Evolutionary conservation across 2,329 filamentous ascomycete species (phyloP).

Genomic region (Pseudopyricularia javanii): DNA sequence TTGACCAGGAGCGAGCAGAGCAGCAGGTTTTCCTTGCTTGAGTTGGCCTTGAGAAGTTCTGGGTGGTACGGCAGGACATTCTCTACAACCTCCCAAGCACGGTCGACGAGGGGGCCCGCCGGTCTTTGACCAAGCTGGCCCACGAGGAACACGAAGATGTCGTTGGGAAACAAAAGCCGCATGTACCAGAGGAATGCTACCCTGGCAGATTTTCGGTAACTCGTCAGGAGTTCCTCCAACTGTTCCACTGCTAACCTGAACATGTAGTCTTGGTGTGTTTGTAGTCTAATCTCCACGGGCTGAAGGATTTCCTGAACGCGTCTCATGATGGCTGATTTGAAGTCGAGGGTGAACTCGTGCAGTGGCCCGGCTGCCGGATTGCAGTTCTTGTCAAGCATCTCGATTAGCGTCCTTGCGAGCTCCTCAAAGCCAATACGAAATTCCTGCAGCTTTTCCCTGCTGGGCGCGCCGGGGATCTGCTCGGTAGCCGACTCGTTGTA

Average conservation of each 20-base stretch:
- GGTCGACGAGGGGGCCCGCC: constrained; percentile 36
- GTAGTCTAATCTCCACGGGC: constrained; percentile 33
- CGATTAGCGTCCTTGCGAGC: constrained; percentile 28
- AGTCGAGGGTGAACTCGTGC: constrained; percentile 35
- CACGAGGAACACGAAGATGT: constrained; percentile 41
- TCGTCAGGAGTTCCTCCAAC: constrained; percentile 31
- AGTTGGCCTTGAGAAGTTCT: constrained; percentile 35
- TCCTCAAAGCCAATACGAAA: constrained; percentile 28
- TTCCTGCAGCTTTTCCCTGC: constrained; percentile 21
- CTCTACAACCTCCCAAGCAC: constrained; percentile 37
- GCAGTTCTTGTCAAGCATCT: constrained; percentile 35
- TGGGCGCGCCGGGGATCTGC: constrained; percentile 13
- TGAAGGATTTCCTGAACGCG: constrained; percentile 35
- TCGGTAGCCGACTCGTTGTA: constrained; percentile 24
- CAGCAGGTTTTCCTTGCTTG: constrained; percentile 27
- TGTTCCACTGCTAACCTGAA: constrained; percentile 40
- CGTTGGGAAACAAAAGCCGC: constrained; percentile 40
- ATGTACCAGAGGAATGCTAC: constrained; percentile 43
- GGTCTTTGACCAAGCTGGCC: constrained; percentile 38
- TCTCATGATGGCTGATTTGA: constrained; percentile 33
- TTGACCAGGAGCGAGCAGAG: constrained; percentile 35
- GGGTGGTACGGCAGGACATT: constrained; percentile 33
- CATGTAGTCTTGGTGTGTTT: constrained; percentile 36
- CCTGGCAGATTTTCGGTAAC: constrained; percentile 28
- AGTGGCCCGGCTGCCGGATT: constrained; percentile 38